phyloP scores from a whole-genome alignment of 192 early-diverging fungal genomes.

The Rhizoclosmatium globosum region DNA sequence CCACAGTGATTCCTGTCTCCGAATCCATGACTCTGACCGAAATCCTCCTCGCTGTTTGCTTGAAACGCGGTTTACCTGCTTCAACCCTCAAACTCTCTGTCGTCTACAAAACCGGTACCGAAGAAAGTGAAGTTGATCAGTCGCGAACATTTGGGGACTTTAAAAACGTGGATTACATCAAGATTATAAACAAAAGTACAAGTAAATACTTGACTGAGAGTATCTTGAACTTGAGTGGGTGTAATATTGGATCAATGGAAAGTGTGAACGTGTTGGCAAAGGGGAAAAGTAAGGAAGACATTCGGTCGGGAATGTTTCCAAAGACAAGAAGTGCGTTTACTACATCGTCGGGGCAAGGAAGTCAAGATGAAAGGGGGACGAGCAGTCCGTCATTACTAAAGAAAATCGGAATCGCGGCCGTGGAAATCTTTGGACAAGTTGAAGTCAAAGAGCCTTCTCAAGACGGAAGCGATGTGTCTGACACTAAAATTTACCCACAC shows the following conservation, averaged over 20 bases:
- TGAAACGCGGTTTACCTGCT: constrained; percentile 31
- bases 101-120: constrained; percentile 8
- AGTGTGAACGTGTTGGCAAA: background rate
- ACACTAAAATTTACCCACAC: too few species aligned
- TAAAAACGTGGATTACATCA: constrained; percentile 12
- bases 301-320: background rate
- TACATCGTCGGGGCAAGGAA: background rate
- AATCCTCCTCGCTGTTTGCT: constrained; percentile 50
- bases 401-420: too few species aligned
- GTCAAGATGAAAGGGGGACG: background rate
- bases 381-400: too few species aligned
- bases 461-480: too few species aligned
- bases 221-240: background rate
- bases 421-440: too few species aligned
- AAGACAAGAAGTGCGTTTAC: background rate
- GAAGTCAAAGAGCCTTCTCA: too few species aligned
- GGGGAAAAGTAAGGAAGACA: constrained; percentile 1
- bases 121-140: background rate
- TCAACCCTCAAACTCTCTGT: background rate
- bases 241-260: background rate
- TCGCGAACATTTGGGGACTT: background rate
- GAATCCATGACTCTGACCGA: constrained; percentile 57
- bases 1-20: constrained; percentile 53
- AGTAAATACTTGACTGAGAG: background rate
- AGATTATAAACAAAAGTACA: constrained; percentile 7